Percentiles rank a stretch among this genome's conserved stretches.
phyloP scores from a whole-genome alignment of 2,329 filamentous ascomycete species.

The Epichloe aotearoae region DNA sequence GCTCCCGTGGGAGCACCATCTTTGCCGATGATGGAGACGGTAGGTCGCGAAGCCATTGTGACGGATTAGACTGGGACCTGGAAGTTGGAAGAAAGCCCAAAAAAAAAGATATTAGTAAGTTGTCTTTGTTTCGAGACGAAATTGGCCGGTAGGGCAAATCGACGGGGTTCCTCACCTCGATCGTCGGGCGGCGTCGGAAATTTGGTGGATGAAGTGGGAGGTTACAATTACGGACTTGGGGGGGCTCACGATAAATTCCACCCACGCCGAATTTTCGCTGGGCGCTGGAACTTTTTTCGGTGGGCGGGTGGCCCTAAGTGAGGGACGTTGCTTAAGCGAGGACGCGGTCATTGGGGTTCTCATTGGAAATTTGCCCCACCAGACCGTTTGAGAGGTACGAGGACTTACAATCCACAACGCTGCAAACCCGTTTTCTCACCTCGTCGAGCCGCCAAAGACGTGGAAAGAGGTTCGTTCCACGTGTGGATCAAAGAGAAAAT shows the following conservation, averaged over 20 bases:
- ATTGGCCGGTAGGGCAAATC: not conserved
- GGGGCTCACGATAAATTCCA: slow-evolving; percentile 23
- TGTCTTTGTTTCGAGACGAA: not conserved
- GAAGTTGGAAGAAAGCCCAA: not conserved
- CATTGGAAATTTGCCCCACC: not conserved
- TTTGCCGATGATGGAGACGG: slow-evolving; percentile 91
- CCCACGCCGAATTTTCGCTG: slow-evolving; percentile 19
- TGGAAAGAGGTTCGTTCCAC: too few relatives aligned
- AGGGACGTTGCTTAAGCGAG: slow-evolving; percentile 18
- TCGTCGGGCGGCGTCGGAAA: slow-evolving; percentile 28
- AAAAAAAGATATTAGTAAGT: not conserved
- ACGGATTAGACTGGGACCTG: slow-evolving; percentile 20
- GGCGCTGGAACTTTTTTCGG: slow-evolving; percentile 15
- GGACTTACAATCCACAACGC: too few relatives aligned
- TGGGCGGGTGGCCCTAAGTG: slow-evolving; percentile 28
- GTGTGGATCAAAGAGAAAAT: too few relatives aligned
- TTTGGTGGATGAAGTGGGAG: slow-evolving; percentile 20
- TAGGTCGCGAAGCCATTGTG: slow-evolving; percentile 91
- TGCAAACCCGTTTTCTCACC: too few relatives aligned
- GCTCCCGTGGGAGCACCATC: slow-evolving; percentile 85
- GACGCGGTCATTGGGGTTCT: not conserved
- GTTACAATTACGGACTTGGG: slow-evolving; percentile 11
- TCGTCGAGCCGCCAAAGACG: too few relatives aligned
- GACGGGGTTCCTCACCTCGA: slow-evolving; percentile 21
- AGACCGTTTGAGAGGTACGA: too few relatives aligned